These are phyloP conservation scores for Neonectria faginata DNA, from an alignment of 2,329 filamentous ascomycete species.

Conservation along the genomic window DNA sequence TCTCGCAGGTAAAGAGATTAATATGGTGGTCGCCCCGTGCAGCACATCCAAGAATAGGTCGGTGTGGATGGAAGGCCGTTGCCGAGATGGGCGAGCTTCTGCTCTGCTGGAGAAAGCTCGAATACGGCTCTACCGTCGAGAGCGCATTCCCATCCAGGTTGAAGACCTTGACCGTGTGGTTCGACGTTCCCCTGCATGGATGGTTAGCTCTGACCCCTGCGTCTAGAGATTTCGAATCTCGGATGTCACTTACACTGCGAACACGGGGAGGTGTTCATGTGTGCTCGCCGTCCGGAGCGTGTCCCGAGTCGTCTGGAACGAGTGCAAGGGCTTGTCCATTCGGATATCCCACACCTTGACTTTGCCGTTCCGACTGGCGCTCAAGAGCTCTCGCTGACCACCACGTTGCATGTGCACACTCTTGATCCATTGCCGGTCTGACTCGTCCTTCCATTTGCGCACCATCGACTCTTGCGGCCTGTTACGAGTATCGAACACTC, in stretches of 20 bases:
- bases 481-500: conserved; percentile 91
- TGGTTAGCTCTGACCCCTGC: conserved; percentile 43
- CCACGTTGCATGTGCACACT: conserved; percentile 97
- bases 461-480: conserved; percentile 92
- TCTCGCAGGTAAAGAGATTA: conserved; percentile 83
- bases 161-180: conserved; percentile 90
- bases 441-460: conserved; percentile 94
- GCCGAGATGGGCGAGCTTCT: conserved; percentile 85
- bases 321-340: conserved; percentile 80
- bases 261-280: conserved; percentile 96
- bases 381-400: conserved; percentile 89
- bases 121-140: conserved; percentile 89
- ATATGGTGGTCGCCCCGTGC: conserved; percentile 90
- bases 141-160: conserved; percentile 86
- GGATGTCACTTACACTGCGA: conserved; percentile 79
- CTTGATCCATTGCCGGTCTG: conserved; percentile 88
- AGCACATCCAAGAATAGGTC: conserved; percentile 89
- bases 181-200: conserved; percentile 79
- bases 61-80: conserved; percentile 95
- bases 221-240: conserved; percentile 7
- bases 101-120: conserved; percentile 85
- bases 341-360: conserved; percentile 97
- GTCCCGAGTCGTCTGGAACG: conserved; percentile 79
- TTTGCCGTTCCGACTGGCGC: conserved; percentile 90
- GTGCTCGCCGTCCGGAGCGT: conserved; percentile 88